A percentile compares a stretch with the other conserved stretches of the same genome.
These are phyloP conservation scores for Karstenula rhodostoma DNA, from an alignment of 2,329 filamentous ascomycete species.

Conservation along the genomic window DNA sequence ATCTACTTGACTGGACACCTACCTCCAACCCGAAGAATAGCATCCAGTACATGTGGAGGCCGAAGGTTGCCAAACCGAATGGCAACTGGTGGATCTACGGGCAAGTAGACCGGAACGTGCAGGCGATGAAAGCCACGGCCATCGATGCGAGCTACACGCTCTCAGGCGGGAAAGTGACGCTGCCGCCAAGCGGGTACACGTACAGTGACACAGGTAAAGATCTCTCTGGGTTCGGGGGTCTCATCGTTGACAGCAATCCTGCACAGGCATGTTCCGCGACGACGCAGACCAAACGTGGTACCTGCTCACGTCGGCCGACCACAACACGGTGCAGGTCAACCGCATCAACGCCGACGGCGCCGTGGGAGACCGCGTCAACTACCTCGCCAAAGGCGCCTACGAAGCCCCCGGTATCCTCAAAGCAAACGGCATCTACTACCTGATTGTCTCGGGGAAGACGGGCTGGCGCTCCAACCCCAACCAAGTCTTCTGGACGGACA, in stretches of 20 bases:
- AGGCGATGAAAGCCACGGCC: constrained; percentile 46
- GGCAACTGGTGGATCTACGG: constrained; percentile 53
- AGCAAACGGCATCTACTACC: constrained; percentile 64
- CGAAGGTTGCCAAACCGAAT: constrained; percentile 54
- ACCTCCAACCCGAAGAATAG: constrained; percentile 44
- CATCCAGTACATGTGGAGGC: constrained; percentile 51
- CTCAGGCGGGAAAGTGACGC: constrained; percentile 41
- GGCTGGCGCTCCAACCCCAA: constrained; percentile 67
- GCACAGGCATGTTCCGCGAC: constrained; percentile 54
- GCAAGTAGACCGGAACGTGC: constrained; percentile 51
- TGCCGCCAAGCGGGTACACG: constrained; percentile 50
- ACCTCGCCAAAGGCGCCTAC: constrained; percentile 55
- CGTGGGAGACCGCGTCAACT: constrained; percentile 48
- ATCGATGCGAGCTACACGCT: constrained; percentile 45
- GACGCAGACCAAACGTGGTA: constrained; percentile 47
- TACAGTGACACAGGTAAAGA: constrained; percentile 48
- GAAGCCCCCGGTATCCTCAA: constrained; percentile 70
- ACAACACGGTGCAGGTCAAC: constrained; percentile 54
- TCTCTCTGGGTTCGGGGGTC: too few species aligned
- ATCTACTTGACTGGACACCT: constrained; percentile 51
- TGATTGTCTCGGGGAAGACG: constrained; percentile 61
- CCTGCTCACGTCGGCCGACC: constrained; percentile 51
- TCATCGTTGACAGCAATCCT: constrained; percentile 38
- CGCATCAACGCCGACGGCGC: constrained; percentile 48
- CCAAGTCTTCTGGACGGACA: constrained; percentile 63